A percentile compares a stretch with the other conserved stretches of the same genome.
Evolutionary conservation across 2,329 filamentous ascomycete species (phyloP).

Genomic region (Biscogniauxia sp.): DNA sequence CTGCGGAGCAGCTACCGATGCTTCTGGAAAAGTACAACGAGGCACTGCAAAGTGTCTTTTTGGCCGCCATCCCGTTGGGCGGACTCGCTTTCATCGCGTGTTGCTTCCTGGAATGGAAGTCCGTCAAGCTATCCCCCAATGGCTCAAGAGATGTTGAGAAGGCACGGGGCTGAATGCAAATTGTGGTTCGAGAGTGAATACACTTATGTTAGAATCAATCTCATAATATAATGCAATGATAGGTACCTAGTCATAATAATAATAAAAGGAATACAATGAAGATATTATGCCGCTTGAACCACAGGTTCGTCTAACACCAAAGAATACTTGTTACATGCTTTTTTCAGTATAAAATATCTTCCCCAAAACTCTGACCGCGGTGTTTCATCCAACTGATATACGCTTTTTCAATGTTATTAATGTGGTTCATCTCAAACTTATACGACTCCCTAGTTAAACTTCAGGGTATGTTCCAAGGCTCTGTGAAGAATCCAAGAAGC

Average conservation of each 20-base stretch:
- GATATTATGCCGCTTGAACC: background rate
- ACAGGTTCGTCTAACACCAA: no score
- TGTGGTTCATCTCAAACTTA: no score
- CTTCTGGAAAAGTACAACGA: constrained; percentile 16
- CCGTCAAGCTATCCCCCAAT: constrained; percentile 18
- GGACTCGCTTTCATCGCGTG: constrained; percentile 21
- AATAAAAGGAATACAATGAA: background rate
- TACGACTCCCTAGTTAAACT: no score
- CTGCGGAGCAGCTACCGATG: constrained; percentile 13
- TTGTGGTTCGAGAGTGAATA: background rate
- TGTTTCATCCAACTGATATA: no score
- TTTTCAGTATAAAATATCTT: no score
- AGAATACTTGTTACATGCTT: no score
- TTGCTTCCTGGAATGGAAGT: constrained; percentile 26
- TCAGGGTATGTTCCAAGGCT: no score
- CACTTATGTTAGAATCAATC: background rate
- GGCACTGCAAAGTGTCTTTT: constrained; percentile 23
- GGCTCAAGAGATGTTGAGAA: constrained; percentile 9
- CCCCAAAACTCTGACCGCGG: no score
- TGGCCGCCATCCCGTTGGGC: constrained; percentile 20
- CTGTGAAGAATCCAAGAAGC: no score
- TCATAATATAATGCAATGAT: background rate
- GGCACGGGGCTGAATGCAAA: background rate
- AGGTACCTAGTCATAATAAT: background rate
- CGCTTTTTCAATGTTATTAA: no score